Conservation (phyloP, 1,139 yeast species). For the Torulaspora globosa region DNA sequence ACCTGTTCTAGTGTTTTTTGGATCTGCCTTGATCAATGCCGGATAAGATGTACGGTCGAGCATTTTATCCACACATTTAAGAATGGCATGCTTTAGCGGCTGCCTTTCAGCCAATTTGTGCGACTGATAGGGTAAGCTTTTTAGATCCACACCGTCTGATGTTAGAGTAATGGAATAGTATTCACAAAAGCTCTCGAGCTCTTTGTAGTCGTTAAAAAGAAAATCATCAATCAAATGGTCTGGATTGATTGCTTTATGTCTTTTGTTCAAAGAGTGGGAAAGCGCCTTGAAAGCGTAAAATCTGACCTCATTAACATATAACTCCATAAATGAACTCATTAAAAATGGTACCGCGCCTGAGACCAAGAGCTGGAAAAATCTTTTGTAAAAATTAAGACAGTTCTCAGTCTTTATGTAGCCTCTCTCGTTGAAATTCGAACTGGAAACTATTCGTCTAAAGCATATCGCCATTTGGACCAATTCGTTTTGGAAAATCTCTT, state of each 20-base stretch:
- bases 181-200: constrained; percentile 53
- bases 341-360: constrained; percentile 60
- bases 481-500: constrained; percentile 48
- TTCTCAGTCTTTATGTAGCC: constrained; percentile 57
- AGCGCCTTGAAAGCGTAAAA: constrained; percentile 70
- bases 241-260: constrained; percentile 61
- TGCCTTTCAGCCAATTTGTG: constrained; percentile 45
- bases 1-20: constrained; percentile 13
- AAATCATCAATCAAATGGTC: constrained; percentile 47
- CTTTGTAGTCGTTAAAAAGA: constrained; percentile 60
- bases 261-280: constrained; percentile 64
- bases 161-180: constrained; percentile 59
- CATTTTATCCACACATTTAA: constrained; percentile 50
- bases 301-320: constrained; percentile 74
- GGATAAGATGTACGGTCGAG: constrained; percentile 33
- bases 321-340: constrained; percentile 71
- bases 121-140: constrained; percentile 48
- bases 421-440: constrained; percentile 58
- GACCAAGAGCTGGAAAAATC: constrained; percentile 58
- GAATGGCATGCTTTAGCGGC: constrained; percentile 52
- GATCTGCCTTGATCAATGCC: constrained; percentile 39
- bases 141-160: constrained; percentile 51
- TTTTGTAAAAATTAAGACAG: constrained; percentile 55
- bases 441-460: constrained; percentile 61
- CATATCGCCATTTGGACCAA: constrained; percentile 69